phyloP scores from a whole-genome alignment of 768 basidiomycete species.

The Mycena latifolia region DNA sequence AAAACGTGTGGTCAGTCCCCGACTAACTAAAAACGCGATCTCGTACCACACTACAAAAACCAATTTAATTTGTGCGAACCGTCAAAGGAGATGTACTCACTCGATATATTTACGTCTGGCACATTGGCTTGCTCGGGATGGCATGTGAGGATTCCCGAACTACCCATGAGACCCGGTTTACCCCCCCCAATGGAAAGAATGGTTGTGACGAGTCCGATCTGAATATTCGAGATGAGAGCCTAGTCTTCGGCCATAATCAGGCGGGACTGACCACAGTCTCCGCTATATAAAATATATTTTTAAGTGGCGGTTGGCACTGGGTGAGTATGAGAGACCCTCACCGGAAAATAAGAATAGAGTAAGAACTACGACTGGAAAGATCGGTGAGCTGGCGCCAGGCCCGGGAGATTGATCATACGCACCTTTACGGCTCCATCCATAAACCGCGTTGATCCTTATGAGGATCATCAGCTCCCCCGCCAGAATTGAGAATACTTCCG shows the following conservation, averaged over 20 bases:
- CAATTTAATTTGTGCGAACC: not conserved
- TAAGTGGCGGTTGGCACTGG: not conserved
- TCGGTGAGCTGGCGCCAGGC: not conserved
- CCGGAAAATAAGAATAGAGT: no score
- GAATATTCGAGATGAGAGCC: not conserved
- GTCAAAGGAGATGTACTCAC: conserved; percentile 2
- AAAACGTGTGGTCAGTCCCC: not conserved
- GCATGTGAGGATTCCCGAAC: conserved; percentile 14
- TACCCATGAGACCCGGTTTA: not conserved
- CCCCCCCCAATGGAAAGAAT: conserved; percentile 15
- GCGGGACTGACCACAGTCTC: conserved; percentile 14
- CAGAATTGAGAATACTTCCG: conserved; percentile 20
- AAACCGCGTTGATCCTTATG: no score
- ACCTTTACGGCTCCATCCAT: conserved; percentile 25
- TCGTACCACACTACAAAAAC: conserved; percentile 5
- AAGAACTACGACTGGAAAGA: conserved; percentile 3
- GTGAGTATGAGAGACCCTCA: conserved; percentile 17
- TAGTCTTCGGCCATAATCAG: no score
- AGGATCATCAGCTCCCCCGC: conserved; percentile 17
- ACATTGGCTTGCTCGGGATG: conserved; percentile 1
- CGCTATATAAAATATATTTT: not conserved
- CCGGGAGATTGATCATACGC: no score
- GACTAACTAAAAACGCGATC: not conserved
- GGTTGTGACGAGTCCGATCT: conserved; percentile 21
- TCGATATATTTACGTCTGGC: conserved; percentile 21